A percentile compares a stretch with the other conserved stretches of the same genome.
Evolutionary conservation across 495 filamentous ascomycete species (phyloP).

Genomic region (Ramalina intermedia): DNA sequence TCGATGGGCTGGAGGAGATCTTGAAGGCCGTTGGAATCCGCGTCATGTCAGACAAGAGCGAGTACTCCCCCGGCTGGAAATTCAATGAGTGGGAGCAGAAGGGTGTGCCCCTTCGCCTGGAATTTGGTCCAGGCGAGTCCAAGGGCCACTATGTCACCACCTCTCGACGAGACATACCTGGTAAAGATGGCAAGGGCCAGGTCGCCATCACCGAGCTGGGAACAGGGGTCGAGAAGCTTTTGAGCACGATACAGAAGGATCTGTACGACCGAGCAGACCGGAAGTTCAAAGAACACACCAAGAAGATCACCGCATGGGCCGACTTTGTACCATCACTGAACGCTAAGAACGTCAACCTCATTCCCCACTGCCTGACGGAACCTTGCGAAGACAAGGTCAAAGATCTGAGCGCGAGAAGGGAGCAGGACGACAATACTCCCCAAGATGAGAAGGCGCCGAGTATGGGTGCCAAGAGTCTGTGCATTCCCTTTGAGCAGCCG

Average conservation of each 20-base stretch:
- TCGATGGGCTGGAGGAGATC: constrained; percentile 49
- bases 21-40: constrained; percentile 55
- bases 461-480: constrained; percentile 96
- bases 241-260: constrained; percentile 78
- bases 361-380: constrained; percentile 68
- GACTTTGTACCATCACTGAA: constrained; percentile 80
- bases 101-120: constrained; percentile 82
- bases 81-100: constrained; percentile 97
- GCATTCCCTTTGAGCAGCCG: constrained; percentile 95
- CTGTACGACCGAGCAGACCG: constrained; percentile 72
- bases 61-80: constrained; percentile 90
- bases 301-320: constrained; percentile 72
- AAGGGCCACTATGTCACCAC: constrained; percentile 69
- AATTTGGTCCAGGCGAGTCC: constrained; percentile 88
- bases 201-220: constrained; percentile 59
- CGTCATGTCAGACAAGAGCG: constrained; percentile 59
- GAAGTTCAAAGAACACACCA: constrained; percentile 61
- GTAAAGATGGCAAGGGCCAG: constrained; percentile 57
- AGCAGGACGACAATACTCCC: constrained; percentile 50
- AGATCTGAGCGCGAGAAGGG: constrained; percentile 62
- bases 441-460: constrained; percentile 70
- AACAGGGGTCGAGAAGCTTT: constrained; percentile 55
- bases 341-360: constrained; percentile 77
- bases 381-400: constrained; percentile 92
- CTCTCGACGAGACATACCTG: constrained; percentile 67